Conservation (phyloP, 345 rosid genomes). For the Lepidium aucheri region DNA sequence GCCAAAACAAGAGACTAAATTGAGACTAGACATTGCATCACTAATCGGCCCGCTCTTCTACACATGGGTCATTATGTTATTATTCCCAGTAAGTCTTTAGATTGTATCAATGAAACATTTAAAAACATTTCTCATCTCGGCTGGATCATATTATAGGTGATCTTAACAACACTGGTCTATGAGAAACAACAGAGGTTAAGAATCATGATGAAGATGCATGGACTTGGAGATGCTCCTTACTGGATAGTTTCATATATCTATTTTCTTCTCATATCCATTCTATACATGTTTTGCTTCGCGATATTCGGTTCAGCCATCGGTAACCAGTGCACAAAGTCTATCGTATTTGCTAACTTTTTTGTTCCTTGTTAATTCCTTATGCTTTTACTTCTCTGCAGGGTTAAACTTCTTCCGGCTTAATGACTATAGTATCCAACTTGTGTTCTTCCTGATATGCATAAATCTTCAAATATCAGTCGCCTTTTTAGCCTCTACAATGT, state of each 20-base stretch:
- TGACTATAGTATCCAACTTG: slow-evolving; percentile 69
- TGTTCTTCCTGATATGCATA: slow-evolving; percentile 57
- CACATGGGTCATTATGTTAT: slow-evolving; percentile 38
- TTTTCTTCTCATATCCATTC: slow-evolving; percentile 50
- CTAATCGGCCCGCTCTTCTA: slow-evolving; percentile 83
- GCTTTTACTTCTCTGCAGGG: slow-evolving; percentile 38
- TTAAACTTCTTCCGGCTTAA: slow-evolving; percentile 79
- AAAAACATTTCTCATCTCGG: neutral
- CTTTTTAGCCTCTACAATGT: slow-evolving; percentile 60
- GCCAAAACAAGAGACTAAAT: slow-evolving; percentile 48
- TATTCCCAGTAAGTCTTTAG: slow-evolving; percentile 70
- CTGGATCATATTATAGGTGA: slow-evolving; percentile 41
- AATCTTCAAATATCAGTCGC: slow-evolving; percentile 86
- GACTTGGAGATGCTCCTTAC: slow-evolving; percentile 91
- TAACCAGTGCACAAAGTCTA: slow-evolving; percentile 16
- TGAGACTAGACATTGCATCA: slow-evolving; percentile 60
- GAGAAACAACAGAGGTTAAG: slow-evolving; percentile 78
- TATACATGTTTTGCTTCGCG: slow-evolving; percentile 76
- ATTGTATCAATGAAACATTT: neutral
- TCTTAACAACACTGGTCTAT: slow-evolving; percentile 62
- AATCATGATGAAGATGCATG: slow-evolving; percentile 99
- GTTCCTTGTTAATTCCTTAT: neutral
- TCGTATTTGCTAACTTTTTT: neutral
- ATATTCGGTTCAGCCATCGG: slow-evolving; percentile 73
- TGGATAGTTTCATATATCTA: slow-evolving; percentile 84